A percentile compares a stretch with the other conserved stretches of the same genome.
Evolutionary conservation across 2,329 filamentous ascomycete species (phyloP).

Genomic region (Pleoardoris graminearum): DNA sequence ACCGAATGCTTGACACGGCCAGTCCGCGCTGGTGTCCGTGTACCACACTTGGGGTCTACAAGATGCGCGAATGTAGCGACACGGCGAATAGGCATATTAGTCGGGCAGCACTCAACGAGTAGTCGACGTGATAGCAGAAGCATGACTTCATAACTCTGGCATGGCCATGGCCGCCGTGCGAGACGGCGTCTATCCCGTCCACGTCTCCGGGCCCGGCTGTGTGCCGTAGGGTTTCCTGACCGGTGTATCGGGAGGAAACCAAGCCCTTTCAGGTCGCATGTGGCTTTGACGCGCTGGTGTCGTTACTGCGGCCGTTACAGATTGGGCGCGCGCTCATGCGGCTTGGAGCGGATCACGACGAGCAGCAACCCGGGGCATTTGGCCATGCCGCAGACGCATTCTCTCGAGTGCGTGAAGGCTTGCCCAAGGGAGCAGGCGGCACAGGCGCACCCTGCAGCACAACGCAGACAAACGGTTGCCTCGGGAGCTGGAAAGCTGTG

Average conservation of each 20-base stretch:
- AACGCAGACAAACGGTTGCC: slow-evolving; percentile 11
- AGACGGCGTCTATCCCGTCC: slow-evolving; percentile 10
- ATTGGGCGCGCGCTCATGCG: slow-evolving; percentile 12
- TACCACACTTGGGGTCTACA: slow-evolving; percentile 3
- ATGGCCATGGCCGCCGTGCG: slow-evolving; percentile 3
- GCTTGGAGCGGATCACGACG: too few species aligned
- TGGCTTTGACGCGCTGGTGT: slow-evolving; percentile 18
- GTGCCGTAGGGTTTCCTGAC: slow-evolving; percentile 8
- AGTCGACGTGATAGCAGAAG: slow-evolving; percentile 1
- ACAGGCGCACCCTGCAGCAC: slow-evolving; percentile 9
- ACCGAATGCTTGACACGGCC: slow-evolving; percentile 30
- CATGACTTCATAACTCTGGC: slow-evolving; percentile 1
- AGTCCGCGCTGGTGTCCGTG: slow-evolving; percentile 7
- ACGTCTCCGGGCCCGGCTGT: slow-evolving; percentile 7
- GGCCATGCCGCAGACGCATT: not conserved
- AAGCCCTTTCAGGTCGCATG: slow-evolving; percentile 12
- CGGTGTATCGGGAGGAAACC: slow-evolving; percentile 7
- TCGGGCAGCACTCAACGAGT: slow-evolving; percentile 17
- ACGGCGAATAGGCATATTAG: slow-evolving; percentile 6
- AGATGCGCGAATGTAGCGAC: not conserved
- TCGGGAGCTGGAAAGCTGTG: slow-evolving; percentile 1
- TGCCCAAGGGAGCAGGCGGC: slow-evolving; percentile 7
- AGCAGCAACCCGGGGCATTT: not conserved
- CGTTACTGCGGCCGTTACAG: slow-evolving; percentile 6
- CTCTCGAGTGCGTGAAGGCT: slow-evolving; percentile 9